Evolutionary conservation across 2,329 filamentous ascomycete genomes (phyloP), one percentile per base, ranked within the genome.

Genomic region (Penicillium sp.): DNA sequence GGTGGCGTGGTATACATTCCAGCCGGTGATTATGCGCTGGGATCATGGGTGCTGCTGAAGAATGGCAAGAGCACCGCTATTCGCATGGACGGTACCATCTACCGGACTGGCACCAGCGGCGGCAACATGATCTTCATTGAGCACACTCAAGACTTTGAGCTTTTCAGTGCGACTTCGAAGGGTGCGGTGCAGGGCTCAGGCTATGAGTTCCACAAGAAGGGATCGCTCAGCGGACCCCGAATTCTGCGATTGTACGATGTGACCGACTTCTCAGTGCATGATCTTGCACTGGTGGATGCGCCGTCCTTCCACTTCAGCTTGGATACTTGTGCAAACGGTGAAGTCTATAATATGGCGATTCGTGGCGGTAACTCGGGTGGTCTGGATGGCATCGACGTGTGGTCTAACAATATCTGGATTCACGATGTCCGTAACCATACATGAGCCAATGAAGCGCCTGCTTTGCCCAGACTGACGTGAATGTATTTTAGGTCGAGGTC

Each of bases 311-410:
- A 80, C 56, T 71, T 79, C 43, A 66, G 66, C 8, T 56, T 80
- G 47, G 74, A 78, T 51, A 77, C 72, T 4, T 77, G 73, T 58
- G 64, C 66, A 12, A 74, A 76, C 54, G 77, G 76, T 9, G 77
- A 80, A 58, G 61, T 78, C 3, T 80, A 79, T 62, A 80, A 80
- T 52, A 71, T 80, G 71, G 74, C 73, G 7, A 76, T 81, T 47
- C 73, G 76, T 4, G 77, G 77, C 39, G 77, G 70, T 3, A 68
- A 79, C 47, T 60, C 65, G 50, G 77, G 77, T 41, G 76, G 76
- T 40, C 63, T 81, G 4, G 79, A 82, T 57, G 80, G 79, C 3
- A 71, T 82, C 47, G 76, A 81, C 57, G 70, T 81, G 4, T 78
- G 71, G 66, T 72, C 73, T 9, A 72, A 62, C 39, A 81, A 82